Base-by-base conservation (phyloP, 805 yeast species). In the Candida takata region DNA sequence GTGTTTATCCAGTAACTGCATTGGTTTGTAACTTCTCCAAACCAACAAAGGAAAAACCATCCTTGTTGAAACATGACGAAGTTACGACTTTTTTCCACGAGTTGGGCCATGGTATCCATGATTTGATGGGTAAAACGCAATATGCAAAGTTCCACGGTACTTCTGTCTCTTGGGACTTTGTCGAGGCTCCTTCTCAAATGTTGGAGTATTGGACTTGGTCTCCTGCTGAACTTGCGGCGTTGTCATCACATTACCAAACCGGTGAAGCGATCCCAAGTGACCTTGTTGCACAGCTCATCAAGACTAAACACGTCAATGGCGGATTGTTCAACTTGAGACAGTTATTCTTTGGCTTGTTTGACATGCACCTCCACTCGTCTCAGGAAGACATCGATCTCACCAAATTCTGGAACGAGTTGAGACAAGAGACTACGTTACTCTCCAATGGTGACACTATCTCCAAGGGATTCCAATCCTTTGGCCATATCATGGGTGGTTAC, bases 171-270 rank as follows among this genome's bases (percentile, higher is more conserved):
- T 70, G 92, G 71, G 95, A 85, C 61, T 85, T 85, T 61, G 95
- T 85, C 33, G 95, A 85, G 60, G 84, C 90, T 40, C 95, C 95
- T 19, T 84, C 95, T 2, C 95, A 85, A 62, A 74, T 85, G 78
- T 65, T 85, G 48, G 95, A 85, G 58, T 82, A 76, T 57, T 85
- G 92, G 85, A 80, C 88, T 26, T 85, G 95, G 95, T 72, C 79
- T 36, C 68, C 68, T 36, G 61, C 67, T 27, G 79, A 77, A 57
- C 64, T 85, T 44, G 69, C 65, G 47, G 52, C 55, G 8, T 60
- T 85, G 36, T 78, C 90, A 0, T 65, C 72, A 15, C 95, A 85
- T 57, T 84, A 80, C 55, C 34, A 58, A 27, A 62, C 79, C 4
- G 74, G 75, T 18, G 74, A 72, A 49, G 62, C 70, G 25, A 69